Percentiles rank a stretch among this genome's conserved stretches.
Conservation (phyloP, 1,284 basidiomycete genomes). For the Tilletia setariae region DNA sequence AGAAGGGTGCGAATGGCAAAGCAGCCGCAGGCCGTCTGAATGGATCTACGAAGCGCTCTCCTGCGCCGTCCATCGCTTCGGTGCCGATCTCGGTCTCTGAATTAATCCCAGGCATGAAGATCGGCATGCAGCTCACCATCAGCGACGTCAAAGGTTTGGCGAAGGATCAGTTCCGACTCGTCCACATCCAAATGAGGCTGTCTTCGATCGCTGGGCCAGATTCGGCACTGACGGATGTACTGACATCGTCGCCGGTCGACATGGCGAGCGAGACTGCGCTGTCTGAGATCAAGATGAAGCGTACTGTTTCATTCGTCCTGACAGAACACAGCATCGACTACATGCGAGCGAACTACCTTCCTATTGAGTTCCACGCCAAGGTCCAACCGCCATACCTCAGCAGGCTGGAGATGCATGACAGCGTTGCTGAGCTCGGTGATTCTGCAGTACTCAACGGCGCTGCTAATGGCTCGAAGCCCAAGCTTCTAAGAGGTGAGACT, state of each 20-base stretch:
- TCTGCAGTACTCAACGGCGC: background rate
- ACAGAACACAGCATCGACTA: constrained; percentile 31
- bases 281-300: constrained; percentile 31
- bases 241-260: constrained; percentile 39
- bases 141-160: constrained; percentile 38
- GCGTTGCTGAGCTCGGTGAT: background rate
- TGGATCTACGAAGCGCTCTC: background rate
- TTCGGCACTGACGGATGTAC: constrained; percentile 35
- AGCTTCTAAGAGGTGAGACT: constrained; percentile 16
- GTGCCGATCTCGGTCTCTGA: background rate
- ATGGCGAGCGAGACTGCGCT: constrained; percentile 25
- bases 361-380: constrained; percentile 41
- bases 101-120: constrained; percentile 16
- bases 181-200: constrained; percentile 44
- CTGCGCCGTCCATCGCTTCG: background rate
- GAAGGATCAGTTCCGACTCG: constrained; percentile 25
- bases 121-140: constrained; percentile 41
- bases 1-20: background rate
- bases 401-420: constrained; percentile 33
- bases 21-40: background rate
- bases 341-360: constrained; percentile 28
- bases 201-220: constrained; percentile 37
- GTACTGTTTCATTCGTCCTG: constrained; percentile 41
- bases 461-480: background rate
- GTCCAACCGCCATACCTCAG: constrained; percentile 28